These are phyloP conservation scores for Kwoniella europaea DNA, from an alignment of 768 basidiomycete genomes.

Conservation along the genomic window DNA sequence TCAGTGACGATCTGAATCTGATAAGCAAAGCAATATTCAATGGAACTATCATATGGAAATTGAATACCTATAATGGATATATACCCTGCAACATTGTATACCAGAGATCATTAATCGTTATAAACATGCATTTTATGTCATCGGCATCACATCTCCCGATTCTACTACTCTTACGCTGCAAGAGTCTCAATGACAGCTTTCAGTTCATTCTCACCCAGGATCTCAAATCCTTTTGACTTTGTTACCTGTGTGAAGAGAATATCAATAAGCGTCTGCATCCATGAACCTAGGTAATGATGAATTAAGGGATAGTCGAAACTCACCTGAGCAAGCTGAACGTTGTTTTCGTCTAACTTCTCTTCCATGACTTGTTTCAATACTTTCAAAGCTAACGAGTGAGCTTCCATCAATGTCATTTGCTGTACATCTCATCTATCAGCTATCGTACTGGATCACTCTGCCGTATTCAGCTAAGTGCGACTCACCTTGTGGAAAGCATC, in stretches of 20 bases:
- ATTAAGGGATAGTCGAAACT: slow-evolving; percentile 30
- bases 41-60: no score
- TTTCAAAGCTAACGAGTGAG: slow-evolving; percentile 79
- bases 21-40: background rate
- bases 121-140: slow-evolving; percentile 25
- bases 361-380: slow-evolving; percentile 99
- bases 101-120: slow-evolving; percentile 9
- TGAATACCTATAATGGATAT: background rate
- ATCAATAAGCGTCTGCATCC: background rate
- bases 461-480: background rate
- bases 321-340: slow-evolving; percentile 95
- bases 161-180: slow-evolving; percentile 29
- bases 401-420: slow-evolving; percentile 90
- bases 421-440: slow-evolving; percentile 55
- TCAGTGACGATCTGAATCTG: background rate
- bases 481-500: slow-evolving; percentile 93
- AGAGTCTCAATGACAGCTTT: slow-evolving; percentile 82
- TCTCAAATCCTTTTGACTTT: slow-evolving; percentile 78
- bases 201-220: slow-evolving; percentile 77
- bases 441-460: slow-evolving; percentile 4
- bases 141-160: slow-evolving; percentile 15
- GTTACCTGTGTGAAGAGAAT: slow-evolving; percentile 68
- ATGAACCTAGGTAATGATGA: background rate
- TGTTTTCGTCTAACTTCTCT: slow-evolving; percentile 98
- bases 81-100: slow-evolving; percentile 16